Evolutionary conservation across 1,284 basidiomycete species (phyloP), one percentile per base, ranked within the genome.

Genomic region (Melanopsichium pennsylvanicum): DNA sequence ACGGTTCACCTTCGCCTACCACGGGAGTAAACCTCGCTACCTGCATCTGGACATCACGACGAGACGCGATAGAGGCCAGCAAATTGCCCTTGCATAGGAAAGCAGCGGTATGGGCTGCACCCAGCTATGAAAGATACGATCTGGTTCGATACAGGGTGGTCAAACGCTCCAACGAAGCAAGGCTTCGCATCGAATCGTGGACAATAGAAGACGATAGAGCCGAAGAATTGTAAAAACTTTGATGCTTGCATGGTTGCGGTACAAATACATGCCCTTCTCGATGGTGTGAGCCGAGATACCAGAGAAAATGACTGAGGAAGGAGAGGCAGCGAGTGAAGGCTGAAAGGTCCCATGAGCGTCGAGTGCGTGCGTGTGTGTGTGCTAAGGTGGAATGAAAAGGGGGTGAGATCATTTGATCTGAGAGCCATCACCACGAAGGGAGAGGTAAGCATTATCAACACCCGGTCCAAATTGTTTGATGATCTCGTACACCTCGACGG

Each of bases 401-500:
- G n/a, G n/a, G n/a, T n/a, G n/a, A n/a, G 4, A n/a, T 49, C 47
- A 77, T 47, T 70, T 67, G 48, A 79, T 74, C 47, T 76, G 66
- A 16, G 76, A 72, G 0, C 63, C 70, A 37, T 74, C 72, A 18
- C 76, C 76, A n/a, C 76, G 72, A 3, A 79, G 57, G 2, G 71
- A 68, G 12, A 77, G 63, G 16, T 80, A 80, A 2, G 75, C 54
- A 27, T 80, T 75, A 52, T 78, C 78, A 12, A 78, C 75, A 4
- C 78, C 78, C 0, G 76, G 76, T n/a, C 66, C 76, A 72, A 93
- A 83, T 32, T 86, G 85, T 77, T 90, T 90, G 74, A 93, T 87
- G 34, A 91, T 83, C 49, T 91, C 89, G 79, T 92, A 93, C 5
- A 93, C 87, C 67, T 88, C 90, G 81, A 89, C 91, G 83, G 92